Evolutionary conservation across 768 basidiomycete genomes (phyloP).

Genomic region (Calocybe indica): DNA sequence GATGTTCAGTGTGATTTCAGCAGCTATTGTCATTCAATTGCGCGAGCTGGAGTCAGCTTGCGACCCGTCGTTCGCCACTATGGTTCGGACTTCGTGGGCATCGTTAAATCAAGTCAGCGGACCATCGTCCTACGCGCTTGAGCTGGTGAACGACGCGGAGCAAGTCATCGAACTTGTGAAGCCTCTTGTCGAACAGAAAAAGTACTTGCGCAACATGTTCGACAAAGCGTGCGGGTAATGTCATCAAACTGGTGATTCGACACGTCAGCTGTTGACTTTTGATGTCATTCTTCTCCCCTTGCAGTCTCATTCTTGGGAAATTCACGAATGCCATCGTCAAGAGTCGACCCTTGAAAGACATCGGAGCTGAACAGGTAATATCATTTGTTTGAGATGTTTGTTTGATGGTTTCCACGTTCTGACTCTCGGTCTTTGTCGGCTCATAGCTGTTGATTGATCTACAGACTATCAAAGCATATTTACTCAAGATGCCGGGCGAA

Average conservation of each 20-base stretch:
- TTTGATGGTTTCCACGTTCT: background rate
- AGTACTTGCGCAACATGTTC: constrained; percentile 86
- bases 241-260: background rate
- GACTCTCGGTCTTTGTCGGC: constrained; percentile 8
- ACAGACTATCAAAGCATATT: constrained; percentile 76
- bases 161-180: constrained; percentile 73
- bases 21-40: constrained; percentile 73
- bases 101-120: constrained; percentile 80
- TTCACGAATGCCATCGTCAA: constrained; percentile 89
- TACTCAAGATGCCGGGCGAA: constrained; percentile 82
- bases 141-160: constrained; percentile 70
- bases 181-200: constrained; percentile 88
- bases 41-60: constrained; percentile 82
- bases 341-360: constrained; percentile 86
- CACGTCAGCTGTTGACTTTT: background rate
- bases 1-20: constrained; percentile 66
- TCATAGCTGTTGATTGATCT: constrained; percentile 83
- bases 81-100: constrained; percentile 77
- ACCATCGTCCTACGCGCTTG: constrained; percentile 74
- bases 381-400: background rate
- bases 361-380: constrained; percentile 88
- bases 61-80: constrained; percentile 71
- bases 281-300: background rate
- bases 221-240: constrained; percentile 88
- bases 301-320: constrained; percentile 76